Percentiles rank a stretch among this genome's conserved stretches.
Conservation (phyloP, 371 early-diverging fungal genomes). For the Rhizopus arrhizus region DNA sequence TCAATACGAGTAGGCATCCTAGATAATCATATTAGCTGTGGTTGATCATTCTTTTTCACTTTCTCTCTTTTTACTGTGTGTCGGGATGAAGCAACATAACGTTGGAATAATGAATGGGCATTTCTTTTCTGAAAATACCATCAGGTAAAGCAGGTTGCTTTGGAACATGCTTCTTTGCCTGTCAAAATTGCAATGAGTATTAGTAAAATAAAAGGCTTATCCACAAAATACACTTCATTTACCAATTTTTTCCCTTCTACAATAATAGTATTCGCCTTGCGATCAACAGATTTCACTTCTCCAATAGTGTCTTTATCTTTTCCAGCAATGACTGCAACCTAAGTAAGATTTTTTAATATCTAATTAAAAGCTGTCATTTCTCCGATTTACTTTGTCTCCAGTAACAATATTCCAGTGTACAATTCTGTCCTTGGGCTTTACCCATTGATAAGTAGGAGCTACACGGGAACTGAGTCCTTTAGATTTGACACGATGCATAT, state of each 20-base stretch:
- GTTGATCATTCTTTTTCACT: slow-evolving; percentile 30
- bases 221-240: slow-evolving; percentile 4
- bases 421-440: slow-evolving; percentile 48
- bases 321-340: slow-evolving; percentile 58
- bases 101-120: slow-evolving; percentile 55
- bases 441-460: slow-evolving; percentile 37
- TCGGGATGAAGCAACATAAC: slow-evolving; percentile 56
- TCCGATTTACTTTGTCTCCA: slow-evolving; percentile 45
- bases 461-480: slow-evolving; percentile 43
- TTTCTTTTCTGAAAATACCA: slow-evolving; percentile 49
- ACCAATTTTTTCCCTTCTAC: slow-evolving; percentile 56
- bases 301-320: slow-evolving; percentile 57
- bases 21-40: neutral
- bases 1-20: slow-evolving; percentile 33
- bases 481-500: slow-evolving; percentile 37
- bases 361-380: neutral
- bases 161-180: slow-evolving; percentile 56
- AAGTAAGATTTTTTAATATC: neutral
- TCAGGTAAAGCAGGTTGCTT: slow-evolving; percentile 53
- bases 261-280: slow-evolving; percentile 45
- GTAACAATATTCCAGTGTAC: slow-evolving; percentile 51
- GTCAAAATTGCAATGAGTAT: neutral
- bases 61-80: slow-evolving; percentile 45
- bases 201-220: neutral
- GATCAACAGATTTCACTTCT: slow-evolving; percentile 48